A percentile compares a stretch with the other conserved stretches of the same genome.
These are phyloP conservation scores for Lentinus brumalis DNA, from an alignment of 768 basidiomycete species.

Conservation along the genomic window DNA sequence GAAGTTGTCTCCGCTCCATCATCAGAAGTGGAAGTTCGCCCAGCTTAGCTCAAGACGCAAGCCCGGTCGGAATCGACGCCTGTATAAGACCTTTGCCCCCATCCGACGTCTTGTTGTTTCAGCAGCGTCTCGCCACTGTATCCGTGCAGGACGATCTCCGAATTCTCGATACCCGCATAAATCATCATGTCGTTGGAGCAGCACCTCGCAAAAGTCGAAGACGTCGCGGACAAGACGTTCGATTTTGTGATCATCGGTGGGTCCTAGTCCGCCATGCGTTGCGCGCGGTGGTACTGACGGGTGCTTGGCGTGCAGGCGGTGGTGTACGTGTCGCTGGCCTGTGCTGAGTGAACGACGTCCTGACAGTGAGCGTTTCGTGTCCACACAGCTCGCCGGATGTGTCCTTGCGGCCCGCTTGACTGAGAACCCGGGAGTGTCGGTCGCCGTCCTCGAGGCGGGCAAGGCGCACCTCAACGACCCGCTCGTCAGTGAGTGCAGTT, in stretches of 20 bases:
- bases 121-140: too few relatives aligned
- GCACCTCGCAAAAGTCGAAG: constrained; percentile 11
- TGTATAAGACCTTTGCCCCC: too few relatives aligned
- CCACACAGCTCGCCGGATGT: constrained; percentile 36
- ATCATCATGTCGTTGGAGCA: too few relatives aligned
- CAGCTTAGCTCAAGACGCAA: too few relatives aligned
- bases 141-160: too few relatives aligned
- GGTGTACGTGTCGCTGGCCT: not conserved
- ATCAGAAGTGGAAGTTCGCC: too few relatives aligned
- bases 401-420: constrained; percentile 41
- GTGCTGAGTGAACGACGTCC: not conserved
- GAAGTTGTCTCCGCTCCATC: too few relatives aligned
- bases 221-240: constrained; percentile 21
- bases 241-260: constrained; percentile 26
- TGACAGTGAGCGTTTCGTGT: too few relatives aligned
- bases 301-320: not conserved
- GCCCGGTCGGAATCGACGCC: too few relatives aligned
- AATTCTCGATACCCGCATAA: too few relatives aligned
- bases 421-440: constrained; percentile 36
- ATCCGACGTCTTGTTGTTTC: too few relatives aligned
- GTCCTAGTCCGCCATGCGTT: not conserved
- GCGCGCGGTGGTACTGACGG: not conserved
- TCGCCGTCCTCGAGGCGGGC: constrained; percentile 39
- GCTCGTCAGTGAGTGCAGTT: not conserved
- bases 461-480: constrained; percentile 12